phyloP scores from a whole-genome alignment of 192 early-diverging fungal species.

The Phycomyces nitens region DNA sequence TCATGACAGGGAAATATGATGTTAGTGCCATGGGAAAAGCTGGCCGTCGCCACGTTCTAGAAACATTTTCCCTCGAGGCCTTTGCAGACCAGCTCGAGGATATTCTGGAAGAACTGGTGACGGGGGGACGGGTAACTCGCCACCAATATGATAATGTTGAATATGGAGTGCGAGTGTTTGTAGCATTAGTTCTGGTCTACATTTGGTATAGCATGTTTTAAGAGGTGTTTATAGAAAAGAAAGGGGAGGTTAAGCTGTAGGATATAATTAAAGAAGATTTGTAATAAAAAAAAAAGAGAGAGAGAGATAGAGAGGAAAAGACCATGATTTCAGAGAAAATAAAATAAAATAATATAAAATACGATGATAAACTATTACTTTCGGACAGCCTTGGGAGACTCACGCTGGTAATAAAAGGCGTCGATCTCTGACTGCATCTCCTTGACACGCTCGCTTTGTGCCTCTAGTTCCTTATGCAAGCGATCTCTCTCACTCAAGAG shows the following conservation, averaged over 20 bases:
- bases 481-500: slow-evolving; percentile 96
- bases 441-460: slow-evolving; percentile 89
- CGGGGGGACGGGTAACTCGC: slow-evolving; percentile 5
- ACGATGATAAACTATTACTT: slow-evolving; percentile 3
- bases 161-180: slow-evolving; percentile 7
- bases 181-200: slow-evolving; percentile 6
- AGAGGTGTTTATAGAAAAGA: slow-evolving; percentile 5
- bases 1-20: slow-evolving; percentile 46
- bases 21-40: slow-evolving; percentile 57
- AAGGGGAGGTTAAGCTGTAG: not conserved
- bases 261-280: not conserved
- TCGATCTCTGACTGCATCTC: slow-evolving; percentile 83
- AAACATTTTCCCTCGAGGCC: slow-evolving; percentile 58
- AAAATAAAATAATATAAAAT: not conserved
- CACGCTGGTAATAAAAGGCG: slow-evolving; percentile 25
- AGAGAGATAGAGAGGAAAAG: slow-evolving; percentile 3
- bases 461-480: slow-evolving; percentile 96
- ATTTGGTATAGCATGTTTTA: slow-evolving; percentile 7
- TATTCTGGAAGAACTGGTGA: slow-evolving; percentile 47
- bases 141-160: slow-evolving; percentile 16
- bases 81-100: slow-evolving; percentile 70
- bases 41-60: slow-evolving; percentile 59
- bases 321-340: not conserved
- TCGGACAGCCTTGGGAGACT: slow-evolving; percentile 32
- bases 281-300: not conserved